Conservation (phyloP, 805 yeast species). For the Candida dajiaensis region DNA sequence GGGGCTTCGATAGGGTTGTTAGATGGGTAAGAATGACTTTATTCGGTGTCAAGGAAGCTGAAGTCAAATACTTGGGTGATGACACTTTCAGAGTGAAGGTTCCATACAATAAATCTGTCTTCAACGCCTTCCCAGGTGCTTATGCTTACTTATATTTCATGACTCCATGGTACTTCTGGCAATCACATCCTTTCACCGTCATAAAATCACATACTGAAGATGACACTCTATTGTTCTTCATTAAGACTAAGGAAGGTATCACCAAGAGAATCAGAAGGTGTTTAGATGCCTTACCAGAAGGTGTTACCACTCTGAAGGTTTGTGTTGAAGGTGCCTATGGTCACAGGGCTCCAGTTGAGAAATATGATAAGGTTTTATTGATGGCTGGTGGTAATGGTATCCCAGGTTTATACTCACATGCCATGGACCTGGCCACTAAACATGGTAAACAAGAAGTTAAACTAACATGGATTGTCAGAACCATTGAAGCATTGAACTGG, state of each 20-base stretch:
- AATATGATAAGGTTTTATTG: constrained; percentile 31
- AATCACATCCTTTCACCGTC: constrained; percentile 66
- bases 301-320: constrained; percentile 24
- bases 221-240: constrained; percentile 29
- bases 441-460: constrained; percentile 28
- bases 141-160: constrained; percentile 50
- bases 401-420: constrained; percentile 43
- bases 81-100: constrained; percentile 38
- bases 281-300: constrained; percentile 27
- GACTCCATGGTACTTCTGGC: constrained; percentile 47
- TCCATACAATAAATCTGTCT: constrained; percentile 33
- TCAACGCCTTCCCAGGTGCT: constrained; percentile 48
- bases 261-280: constrained; percentile 36
- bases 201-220: constrained; percentile 32
- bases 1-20: constrained; percentile 35
- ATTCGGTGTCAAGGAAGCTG: constrained; percentile 13
- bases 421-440: constrained; percentile 19
- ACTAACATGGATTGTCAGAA: constrained; percentile 61
- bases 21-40: constrained; percentile 32
- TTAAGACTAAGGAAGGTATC: constrained; percentile 48
- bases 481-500: constrained; percentile 42
- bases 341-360: constrained; percentile 29
- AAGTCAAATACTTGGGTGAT: constrained; percentile 22
- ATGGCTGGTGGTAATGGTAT: constrained; percentile 48
- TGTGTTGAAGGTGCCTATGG: constrained; percentile 61